Evolutionary conservation across 768 basidiomycete species (phyloP), one percentile per base, ranked within the genome.

Genomic region (Pulveroboletus frians): DNA sequence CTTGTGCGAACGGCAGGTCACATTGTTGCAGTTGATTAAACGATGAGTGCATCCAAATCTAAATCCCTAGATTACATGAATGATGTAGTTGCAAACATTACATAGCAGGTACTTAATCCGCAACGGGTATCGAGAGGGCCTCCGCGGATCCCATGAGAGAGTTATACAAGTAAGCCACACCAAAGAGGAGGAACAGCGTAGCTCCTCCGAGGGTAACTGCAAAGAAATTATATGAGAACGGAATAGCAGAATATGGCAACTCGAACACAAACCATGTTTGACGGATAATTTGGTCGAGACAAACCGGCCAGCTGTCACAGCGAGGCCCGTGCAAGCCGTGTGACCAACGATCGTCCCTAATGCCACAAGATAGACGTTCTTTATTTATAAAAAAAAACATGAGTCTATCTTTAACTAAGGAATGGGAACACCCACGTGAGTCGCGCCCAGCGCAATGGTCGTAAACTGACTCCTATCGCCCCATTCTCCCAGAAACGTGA

Each of bases 401-500:
- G 50, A 62, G 53, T 31, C 15, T 32, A 26, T 29, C 20, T 27
- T 27, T 32, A 26, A 15, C 34, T 42, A 32, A 32, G 23, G 36
- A 15, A 43, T 17, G 29, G 36, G 32, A 20, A 42, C 17, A 75
- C 80, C 44, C 63, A 97, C 95, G 71, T 99, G 92, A 18, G 94
- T 90, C 20, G 94, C 94, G 2, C 89, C 95, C 45, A 98, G 74
- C 5, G 92, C 94, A 54, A 98, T 95, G 2, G 96, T 98, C 2
- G 96, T 88, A 59, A 98, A 92, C 71, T 99, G 95, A 62, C 92
- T 95, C 46, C 95, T 73, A 70, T 98, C 96, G 1, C 96, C 95
- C 96, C 96, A 98, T 70, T 99, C 96, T 9, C 94, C 96, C n/a
- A 99, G 75, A 70, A 97, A 97, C 0, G 95, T 98, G 51, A 99